Evolutionary conservation across 2,329 filamentous ascomycete genomes (phyloP).

Genomic region (Decorospora gaudefroyi): DNA sequence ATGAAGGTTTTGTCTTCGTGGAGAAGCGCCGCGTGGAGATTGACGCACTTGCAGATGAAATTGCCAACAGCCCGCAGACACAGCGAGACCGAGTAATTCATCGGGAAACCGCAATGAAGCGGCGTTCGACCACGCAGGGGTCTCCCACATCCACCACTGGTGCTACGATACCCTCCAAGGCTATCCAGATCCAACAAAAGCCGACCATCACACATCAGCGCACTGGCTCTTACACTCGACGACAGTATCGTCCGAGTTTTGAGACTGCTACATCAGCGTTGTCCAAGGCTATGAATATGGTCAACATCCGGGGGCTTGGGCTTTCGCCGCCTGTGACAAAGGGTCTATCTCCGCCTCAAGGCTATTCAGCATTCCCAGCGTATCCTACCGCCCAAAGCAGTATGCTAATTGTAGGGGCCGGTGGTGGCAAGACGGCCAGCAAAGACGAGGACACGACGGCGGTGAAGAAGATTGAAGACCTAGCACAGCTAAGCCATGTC

Average conservation of each 20-base stretch:
- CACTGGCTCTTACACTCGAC: slow-evolving; percentile 76
- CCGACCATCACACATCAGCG: slow-evolving; percentile 68
- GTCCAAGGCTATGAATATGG: slow-evolving; percentile 92
- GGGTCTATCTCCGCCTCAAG: slow-evolving; percentile 70
- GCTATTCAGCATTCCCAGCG: slow-evolving; percentile 80
- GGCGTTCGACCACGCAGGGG: slow-evolving; percentile 79
- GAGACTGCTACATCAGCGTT: slow-evolving; percentile 87
- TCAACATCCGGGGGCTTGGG: slow-evolving; percentile 75
- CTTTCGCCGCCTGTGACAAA: slow-evolving; percentile 64
- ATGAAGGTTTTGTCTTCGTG: slow-evolving; percentile 92
- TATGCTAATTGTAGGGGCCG: slow-evolving; percentile 64
- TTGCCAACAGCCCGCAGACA: slow-evolving; percentile 76
- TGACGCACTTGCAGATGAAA: slow-evolving; percentile 93
- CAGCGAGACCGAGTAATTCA: slow-evolving; percentile 54
- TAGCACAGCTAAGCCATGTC: slow-evolving; percentile 89
- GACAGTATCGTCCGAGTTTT: slow-evolving; percentile 72
- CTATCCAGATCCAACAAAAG: slow-evolving; percentile 73
- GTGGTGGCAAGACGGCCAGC: slow-evolving; percentile 63
- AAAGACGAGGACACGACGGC: slow-evolving; percentile 80
- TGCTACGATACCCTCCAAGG: slow-evolving; percentile 71
- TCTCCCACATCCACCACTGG: slow-evolving; percentile 69
- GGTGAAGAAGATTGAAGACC: slow-evolving; percentile 84
- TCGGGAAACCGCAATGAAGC: slow-evolving; percentile 67
- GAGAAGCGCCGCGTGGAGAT: slow-evolving; percentile 96
- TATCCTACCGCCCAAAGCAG: slow-evolving; percentile 78